Base-by-base conservation (phyloP, 2,329 filamentous ascomycete species). In the Xylaria sp. region DNA sequence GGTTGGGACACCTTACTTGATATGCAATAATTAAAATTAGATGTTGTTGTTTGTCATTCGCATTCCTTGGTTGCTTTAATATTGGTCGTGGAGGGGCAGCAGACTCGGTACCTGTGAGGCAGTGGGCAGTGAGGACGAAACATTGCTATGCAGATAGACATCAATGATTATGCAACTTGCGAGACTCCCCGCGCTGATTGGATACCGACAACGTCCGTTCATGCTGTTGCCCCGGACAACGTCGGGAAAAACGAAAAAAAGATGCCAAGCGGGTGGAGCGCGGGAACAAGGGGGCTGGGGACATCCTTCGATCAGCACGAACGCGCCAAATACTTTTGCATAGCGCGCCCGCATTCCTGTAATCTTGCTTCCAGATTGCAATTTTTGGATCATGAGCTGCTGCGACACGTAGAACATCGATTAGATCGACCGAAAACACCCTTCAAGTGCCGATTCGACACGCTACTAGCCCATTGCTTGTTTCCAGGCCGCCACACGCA, bases 381-480 rank as follows among this genome's bases (percentile, higher is more conserved):
- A 62, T 62, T 59, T 61, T 67, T 64, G 66, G 66, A 71, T 59
- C 59, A 77, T 77, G 72, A 70, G 59, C 67, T 61, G 60, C 62
- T 66, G 66, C 60, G 67, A 75, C 73, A 71, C 73, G 73, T 77
- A 72, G 61, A 72, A 63, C 62, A 74, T 72, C 62, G 47, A 59
- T 69, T 70, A 71, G 49, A 53, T 50, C 59, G 50, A 59, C 60
- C 48, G 54, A 42, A 59, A 58, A 65, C 67, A 71, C 71, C 67
- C 63, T 48, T 51, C 43, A 57, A 56, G 61, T 50, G 61, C 58
- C 48, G 57, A 60, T 63, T 59, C 52, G 56, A 63, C 64, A 59
- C 63, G 62, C 60, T 56, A 7, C 38, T 26, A 53, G 39, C 44
- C 39, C 24, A 16, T 53, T 52, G 39, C 49, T 56, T 44, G 37